Base-by-base conservation (phyloP, 2,329 filamentous ascomycete species). In the Dactylellina parvicollis region DNA sequence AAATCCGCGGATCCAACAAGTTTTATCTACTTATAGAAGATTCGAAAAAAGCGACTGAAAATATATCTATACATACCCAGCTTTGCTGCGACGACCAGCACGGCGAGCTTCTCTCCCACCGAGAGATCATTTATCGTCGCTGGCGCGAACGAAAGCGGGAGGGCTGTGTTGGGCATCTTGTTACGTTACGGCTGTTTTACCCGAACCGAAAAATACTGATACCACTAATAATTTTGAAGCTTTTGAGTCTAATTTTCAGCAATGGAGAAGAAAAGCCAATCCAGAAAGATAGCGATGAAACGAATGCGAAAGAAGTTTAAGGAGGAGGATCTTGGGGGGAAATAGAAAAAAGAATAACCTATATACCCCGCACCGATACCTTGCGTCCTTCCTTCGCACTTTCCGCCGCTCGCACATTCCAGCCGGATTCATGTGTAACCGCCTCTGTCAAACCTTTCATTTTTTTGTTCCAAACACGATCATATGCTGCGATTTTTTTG, bases 121-220 rank as follows among this genome's bases (percentile, higher is more conserved):
- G 57, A 44, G 28, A 64, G 10, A 40, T 62, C 32, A 40, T 56
- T 62, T 38, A 12, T 16, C 20, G 47, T 55, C 32, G 65, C 18
- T 12, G 65, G 65, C 24, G 65, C 65, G 49, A 56, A 70, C 28
- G 65, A 70, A 46, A 69, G 46, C 1, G 57, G 52, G 14, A 69
- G 20, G 18, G 42, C 40, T 67, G 62, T 28, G 62, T 67, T 67
- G 54, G 62, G 20, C 44, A 54, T 28, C 50, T 24, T 67, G 49
- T n/a, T n/a, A n/a, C n/a, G n/a, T n/a, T n/a, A n/a, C n/a, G n/a
- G n/a, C n/a, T n/a, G n/a, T n/a, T n/a, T n/a, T n/a, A n/a, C n/a
- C n/a, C n/a, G n/a, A n/a, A n/a, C n/a, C n/a, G n/a, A n/a, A n/a
- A n/a, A n/a, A n/a, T n/a, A n/a, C n/a, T n/a, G n/a, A n/a, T n/a